Conservation (phyloP, 805 yeast species). For the Wickerhamiella cacticola region DNA sequence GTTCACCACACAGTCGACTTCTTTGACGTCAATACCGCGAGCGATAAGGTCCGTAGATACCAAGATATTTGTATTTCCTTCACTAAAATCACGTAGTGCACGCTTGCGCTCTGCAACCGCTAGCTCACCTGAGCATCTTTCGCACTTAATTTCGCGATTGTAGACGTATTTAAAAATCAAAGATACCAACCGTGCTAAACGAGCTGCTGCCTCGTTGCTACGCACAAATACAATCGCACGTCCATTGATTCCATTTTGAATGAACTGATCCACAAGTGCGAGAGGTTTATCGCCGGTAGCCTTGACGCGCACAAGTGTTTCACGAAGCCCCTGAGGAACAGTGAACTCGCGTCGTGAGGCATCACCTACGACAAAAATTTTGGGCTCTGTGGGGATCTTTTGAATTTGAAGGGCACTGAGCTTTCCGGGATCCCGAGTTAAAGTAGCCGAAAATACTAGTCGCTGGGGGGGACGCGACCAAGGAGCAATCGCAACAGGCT, state of each 20-base stretch:
- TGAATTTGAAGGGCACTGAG: conserved; percentile 55
- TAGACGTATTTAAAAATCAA: conserved; percentile 30
- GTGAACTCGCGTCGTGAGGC: conserved; percentile 30
- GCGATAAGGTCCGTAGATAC: conserved; percentile 82
- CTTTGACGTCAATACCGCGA: conserved; percentile 80
- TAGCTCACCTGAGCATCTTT: conserved; percentile 32
- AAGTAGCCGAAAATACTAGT: conserved; percentile 81
- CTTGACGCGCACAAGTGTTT: conserved; percentile 26
- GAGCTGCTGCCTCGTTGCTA: conserved; percentile 77
- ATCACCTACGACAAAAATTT: conserved; percentile 58
- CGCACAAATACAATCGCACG: conserved; percentile 52
- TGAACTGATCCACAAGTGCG: conserved; percentile 46
- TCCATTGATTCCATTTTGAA: conserved; percentile 15
- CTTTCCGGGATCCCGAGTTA: conserved; percentile 86
- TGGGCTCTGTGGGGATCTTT: conserved; percentile 37
- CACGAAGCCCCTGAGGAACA: conserved; percentile 30
- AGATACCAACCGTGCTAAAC: conserved; percentile 52
- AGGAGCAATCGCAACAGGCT: conserved; percentile 13
- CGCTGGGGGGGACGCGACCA: conserved; percentile 41
- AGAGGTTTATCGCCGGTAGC: conserved; percentile 53
- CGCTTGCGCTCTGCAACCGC: conserved; percentile 38
- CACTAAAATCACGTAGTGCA: conserved; percentile 47
- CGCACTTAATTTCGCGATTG: conserved; percentile 18
- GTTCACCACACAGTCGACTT: conserved; percentile 65
- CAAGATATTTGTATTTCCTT: conserved; percentile 40